Conservation (phyloP, 2,329 filamentous ascomycete genomes). For the Colletotrichum somersetense region DNA sequence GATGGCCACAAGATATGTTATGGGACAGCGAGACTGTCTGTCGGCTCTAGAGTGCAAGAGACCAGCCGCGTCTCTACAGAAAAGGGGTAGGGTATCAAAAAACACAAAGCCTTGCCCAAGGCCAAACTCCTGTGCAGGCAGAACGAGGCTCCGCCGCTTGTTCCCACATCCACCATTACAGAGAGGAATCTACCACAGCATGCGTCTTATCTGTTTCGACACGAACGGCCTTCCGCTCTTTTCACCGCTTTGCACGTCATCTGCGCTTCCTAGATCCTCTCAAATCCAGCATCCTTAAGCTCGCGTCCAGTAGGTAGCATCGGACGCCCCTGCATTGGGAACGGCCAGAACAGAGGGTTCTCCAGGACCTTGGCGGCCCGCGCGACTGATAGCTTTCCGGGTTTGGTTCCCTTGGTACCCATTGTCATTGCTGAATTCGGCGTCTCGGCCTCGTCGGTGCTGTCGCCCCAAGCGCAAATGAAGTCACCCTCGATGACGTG, state of each 20-base stretch:
- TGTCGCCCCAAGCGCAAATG: conserved; percentile 59
- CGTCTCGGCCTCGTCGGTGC: conserved; percentile 28
- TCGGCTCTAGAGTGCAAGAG: conserved; percentile 2
- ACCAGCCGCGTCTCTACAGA: conserved; percentile 15
- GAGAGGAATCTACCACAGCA: background rate
- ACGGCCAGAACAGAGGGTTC: conserved; percentile 72
- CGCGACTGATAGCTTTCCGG: conserved; percentile 32
- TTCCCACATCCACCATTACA: conserved; percentile 5
- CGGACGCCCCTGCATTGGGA: conserved; percentile 70
- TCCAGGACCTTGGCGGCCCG: conserved; percentile 56
- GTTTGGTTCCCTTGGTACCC: conserved; percentile 22
- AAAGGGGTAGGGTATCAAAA: conserved; percentile 37
- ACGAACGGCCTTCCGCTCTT: background rate
- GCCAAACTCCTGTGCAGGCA: conserved; percentile 31
- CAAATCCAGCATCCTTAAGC: conserved; percentile 66
- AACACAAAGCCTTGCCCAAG: conserved; percentile 37
- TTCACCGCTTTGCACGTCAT: background rate
- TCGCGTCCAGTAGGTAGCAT: conserved; percentile 62
- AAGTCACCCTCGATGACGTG: conserved; percentile 63
- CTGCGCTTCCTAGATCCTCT: conserved; percentile 48
- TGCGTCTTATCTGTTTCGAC: background rate
- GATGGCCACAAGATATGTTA: background rate
- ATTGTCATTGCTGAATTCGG: conserved; percentile 23
- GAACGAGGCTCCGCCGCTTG: conserved; percentile 3
- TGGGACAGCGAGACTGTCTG: conserved; percentile 1